Conservation (phyloP, 2,329 filamentous ascomycete genomes). For the Cordyceps pruinosa region DNA sequence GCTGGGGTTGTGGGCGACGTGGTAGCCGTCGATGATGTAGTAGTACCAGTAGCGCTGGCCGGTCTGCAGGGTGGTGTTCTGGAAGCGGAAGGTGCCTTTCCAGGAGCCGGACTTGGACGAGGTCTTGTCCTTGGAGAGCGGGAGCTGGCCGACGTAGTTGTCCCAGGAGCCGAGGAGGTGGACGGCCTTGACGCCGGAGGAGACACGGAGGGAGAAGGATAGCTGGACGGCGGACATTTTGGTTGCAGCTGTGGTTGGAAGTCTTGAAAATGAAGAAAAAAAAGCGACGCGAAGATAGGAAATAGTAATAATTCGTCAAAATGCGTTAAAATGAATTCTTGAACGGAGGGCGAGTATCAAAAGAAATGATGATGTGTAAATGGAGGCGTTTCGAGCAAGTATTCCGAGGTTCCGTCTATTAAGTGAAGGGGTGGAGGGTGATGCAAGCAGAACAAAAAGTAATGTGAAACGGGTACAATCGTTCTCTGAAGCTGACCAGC, state of each 20-base stretch:
- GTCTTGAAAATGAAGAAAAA: conserved; percentile 15
- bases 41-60: conserved; percentile 99
- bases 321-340: conserved; percentile 1
- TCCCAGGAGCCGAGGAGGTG: conserved; percentile 98
- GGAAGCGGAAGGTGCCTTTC: conserved; percentile 96
- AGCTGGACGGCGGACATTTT: conserved; percentile 89
- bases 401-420: conserved; percentile 46
- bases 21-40: conserved; percentile 99
- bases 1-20: conserved; percentile 92
- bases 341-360: conserved; percentile 4
- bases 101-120: conserved; percentile 83
- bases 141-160: conserved; percentile 90
- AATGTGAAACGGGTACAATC: conserved; percentile 18
- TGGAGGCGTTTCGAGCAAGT: conserved; percentile 41
- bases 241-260: neutral
- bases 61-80: conserved; percentile 75
- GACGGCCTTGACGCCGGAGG: conserved; percentile 92
- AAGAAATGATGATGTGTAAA: conserved; percentile 28
- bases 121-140: conserved; percentile 80
- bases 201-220: conserved; percentile 93
- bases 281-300: conserved; percentile 23
- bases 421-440: conserved; percentile 26
- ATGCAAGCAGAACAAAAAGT: conserved; percentile 21
- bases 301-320: conserved; percentile 7
- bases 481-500: conserved; percentile 35